Conservation (phyloP, 2,329 filamentous ascomycete genomes). For the Alternaria brassicae region DNA sequence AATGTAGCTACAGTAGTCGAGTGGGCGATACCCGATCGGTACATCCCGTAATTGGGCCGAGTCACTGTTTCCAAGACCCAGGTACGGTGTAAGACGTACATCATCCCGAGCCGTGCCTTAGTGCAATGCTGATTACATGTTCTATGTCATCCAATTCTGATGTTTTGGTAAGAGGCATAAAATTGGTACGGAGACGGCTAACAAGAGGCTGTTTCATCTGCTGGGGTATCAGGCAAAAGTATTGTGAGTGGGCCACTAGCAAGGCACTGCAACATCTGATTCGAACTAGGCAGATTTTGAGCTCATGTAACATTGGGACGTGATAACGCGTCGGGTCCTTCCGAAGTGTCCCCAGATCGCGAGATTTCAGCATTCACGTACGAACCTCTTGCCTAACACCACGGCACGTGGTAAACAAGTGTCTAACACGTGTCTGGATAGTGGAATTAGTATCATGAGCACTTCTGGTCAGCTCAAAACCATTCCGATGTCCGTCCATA, state of each 20-base stretch:
- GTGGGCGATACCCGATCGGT: background rate
- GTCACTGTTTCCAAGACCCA: background rate
- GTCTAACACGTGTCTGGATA: background rate
- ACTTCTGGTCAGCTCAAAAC: background rate
- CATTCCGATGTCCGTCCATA: constrained; percentile 1
- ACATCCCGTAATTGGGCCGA: background rate
- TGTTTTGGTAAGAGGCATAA: background rate
- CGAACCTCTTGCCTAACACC: background rate
- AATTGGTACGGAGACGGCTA: background rate
- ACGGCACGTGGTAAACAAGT: background rate
- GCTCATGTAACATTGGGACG: background rate
- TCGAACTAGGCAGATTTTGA: background rate
- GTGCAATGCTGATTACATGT: background rate
- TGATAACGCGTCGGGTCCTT: background rate
- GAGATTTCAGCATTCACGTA: background rate
- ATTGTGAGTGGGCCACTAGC: background rate
- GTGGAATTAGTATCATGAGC: background rate
- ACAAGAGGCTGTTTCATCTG: background rate
- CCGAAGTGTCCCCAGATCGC: background rate
- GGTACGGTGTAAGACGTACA: background rate
- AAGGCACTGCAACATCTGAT: background rate
- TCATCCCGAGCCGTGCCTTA: constrained; percentile 2
- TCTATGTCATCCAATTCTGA: background rate
- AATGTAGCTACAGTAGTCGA: background rate
- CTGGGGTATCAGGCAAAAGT: background rate